Percentiles rank a stretch among this genome's conserved stretches.
Conservation (phyloP, 2,329 filamentous ascomycete species). For the Trichoderma harzianum region DNA sequence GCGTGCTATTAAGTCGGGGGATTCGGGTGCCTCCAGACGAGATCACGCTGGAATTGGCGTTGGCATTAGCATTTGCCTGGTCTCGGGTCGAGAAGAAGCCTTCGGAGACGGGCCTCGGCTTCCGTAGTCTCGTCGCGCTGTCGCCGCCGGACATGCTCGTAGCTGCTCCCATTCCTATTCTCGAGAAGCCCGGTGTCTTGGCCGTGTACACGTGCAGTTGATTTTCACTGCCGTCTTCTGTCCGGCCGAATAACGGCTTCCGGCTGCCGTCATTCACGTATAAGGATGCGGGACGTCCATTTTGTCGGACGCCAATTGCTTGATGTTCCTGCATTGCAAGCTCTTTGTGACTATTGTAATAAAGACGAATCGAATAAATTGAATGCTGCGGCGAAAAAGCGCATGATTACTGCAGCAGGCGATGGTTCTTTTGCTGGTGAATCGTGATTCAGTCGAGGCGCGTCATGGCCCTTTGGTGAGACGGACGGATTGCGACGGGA, state of each 20-base stretch:
- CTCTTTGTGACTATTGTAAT: neutral
- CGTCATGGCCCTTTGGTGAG: slow-evolving; percentile 11
- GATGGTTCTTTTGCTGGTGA: neutral
- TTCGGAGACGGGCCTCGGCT: slow-evolving; percentile 25
- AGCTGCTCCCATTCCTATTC: neutral
- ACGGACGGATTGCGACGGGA: neutral
- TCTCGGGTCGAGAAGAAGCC: slow-evolving; percentile 14
- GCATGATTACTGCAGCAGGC: slow-evolving; percentile 6
- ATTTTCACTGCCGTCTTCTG: slow-evolving; percentile 20
- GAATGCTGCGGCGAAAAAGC: neutral
- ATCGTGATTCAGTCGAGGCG: slow-evolving; percentile 9
- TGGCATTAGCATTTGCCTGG: slow-evolving; percentile 19
- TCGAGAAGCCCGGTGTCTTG: slow-evolving; percentile 1
- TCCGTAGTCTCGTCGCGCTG: slow-evolving; percentile 19
- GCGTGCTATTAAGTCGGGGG: slow-evolving; percentile 31
- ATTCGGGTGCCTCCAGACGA: slow-evolving; percentile 35
- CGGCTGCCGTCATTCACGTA: slow-evolving; percentile 40
- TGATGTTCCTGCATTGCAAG: slow-evolving; percentile 28
- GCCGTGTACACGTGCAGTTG: neutral
- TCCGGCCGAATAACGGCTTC: slow-evolving; percentile 38
- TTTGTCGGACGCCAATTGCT: slow-evolving; percentile 22
- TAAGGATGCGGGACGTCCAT: slow-evolving; percentile 27
- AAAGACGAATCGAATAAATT: neutral
- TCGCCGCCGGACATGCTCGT: neutral
- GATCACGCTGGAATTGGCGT: slow-evolving; percentile 21